A percentile compares a stretch with the other conserved stretches of the same genome.
These are phyloP conservation scores for Lomentospora prolificans DNA, from an alignment of 2,329 filamentous ascomycete genomes.

Conservation along the genomic window DNA sequence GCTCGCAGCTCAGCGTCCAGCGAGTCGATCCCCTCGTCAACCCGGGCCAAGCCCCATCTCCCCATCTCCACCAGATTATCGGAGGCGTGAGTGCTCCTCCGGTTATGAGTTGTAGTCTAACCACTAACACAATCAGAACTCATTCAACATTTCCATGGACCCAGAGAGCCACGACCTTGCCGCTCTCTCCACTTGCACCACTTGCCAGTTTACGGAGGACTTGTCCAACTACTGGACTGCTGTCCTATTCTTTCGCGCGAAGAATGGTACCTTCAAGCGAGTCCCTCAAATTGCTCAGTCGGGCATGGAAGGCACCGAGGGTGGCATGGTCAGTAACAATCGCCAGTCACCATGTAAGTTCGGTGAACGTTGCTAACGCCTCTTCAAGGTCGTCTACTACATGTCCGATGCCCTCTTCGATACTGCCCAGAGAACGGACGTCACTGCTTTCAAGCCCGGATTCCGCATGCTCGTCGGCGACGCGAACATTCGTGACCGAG, in stretches of 20 bases:
- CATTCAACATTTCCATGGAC: conserved; percentile 35
- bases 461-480: conserved; percentile 39
- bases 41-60: conserved; percentile 37
- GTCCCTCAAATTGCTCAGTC: conserved; percentile 26
- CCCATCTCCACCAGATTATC: conserved; percentile 50
- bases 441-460: conserved; percentile 35
- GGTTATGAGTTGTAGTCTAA: background rate
- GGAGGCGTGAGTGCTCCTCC: conserved; percentile 26
- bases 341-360: no score
- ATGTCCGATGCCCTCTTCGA: conserved; percentile 30
- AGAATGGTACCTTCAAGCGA: conserved; percentile 31
- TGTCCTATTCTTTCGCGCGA: conserved; percentile 27
- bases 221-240: conserved; percentile 23
- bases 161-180: conserved; percentile 20
- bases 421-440: conserved; percentile 23
- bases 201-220: conserved; percentile 21
- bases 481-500: conserved; percentile 22
- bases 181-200: conserved; percentile 31
- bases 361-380: background rate
- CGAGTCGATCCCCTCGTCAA: conserved; percentile 30
- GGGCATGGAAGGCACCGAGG: conserved; percentile 30
- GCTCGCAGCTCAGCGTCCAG: conserved; percentile 37
- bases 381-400: conserved; percentile 31
- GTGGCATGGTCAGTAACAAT: conserved; percentile 25
- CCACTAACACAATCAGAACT: conserved; percentile 16